phyloP scores from a whole-genome alignment of 2,329 filamentous ascomycete species.

The Exophiala xenobiotica region DNA sequence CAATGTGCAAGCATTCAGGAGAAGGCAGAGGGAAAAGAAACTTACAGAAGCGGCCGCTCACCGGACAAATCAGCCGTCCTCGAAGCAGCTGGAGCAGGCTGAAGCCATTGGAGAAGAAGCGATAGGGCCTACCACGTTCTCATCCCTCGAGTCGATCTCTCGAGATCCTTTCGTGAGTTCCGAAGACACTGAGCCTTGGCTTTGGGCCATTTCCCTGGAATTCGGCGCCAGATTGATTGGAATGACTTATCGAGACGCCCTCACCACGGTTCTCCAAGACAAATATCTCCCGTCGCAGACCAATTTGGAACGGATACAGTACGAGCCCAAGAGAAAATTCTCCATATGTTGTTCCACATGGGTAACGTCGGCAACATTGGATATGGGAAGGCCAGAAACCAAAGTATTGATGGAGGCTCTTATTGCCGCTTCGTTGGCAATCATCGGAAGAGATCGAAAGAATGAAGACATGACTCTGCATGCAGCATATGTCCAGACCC shows the following conservation, averaged over 20 bases:
- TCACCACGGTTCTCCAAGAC: slow-evolving; percentile 8
- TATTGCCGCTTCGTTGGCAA: slow-evolving; percentile 17
- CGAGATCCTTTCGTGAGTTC: neutral
- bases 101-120: neutral
- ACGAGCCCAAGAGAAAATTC: slow-evolving; percentile 5
- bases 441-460: slow-evolving; percentile 16
- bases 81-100: neutral
- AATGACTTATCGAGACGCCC: slow-evolving; percentile 9
- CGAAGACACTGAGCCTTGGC: slow-evolving; percentile 14
- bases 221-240: slow-evolving; percentile 13
- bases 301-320: slow-evolving; percentile 1
- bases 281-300: slow-evolving; percentile 8
- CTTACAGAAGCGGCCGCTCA: slow-evolving; percentile 3
- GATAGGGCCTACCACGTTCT: neutral
- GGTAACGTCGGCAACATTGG: slow-evolving; percentile 12
- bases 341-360: slow-evolving; percentile 19
- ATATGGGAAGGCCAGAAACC: slow-evolving; percentile 14
- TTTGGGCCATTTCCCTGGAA: slow-evolving; percentile 14
- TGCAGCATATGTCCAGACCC: slow-evolving; percentile 18
- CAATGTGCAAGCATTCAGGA: slow-evolving; percentile 25
- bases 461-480: slow-evolving; percentile 15
- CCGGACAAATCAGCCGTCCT: neutral
- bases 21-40: slow-evolving; percentile 23
- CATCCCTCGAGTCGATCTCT: neutral
- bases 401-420: slow-evolving; percentile 21